These are phyloP conservation scores for Grifola frondosa DNA, from an alignment of 1,284 basidiomycete species.

Conservation along the genomic window DNA sequence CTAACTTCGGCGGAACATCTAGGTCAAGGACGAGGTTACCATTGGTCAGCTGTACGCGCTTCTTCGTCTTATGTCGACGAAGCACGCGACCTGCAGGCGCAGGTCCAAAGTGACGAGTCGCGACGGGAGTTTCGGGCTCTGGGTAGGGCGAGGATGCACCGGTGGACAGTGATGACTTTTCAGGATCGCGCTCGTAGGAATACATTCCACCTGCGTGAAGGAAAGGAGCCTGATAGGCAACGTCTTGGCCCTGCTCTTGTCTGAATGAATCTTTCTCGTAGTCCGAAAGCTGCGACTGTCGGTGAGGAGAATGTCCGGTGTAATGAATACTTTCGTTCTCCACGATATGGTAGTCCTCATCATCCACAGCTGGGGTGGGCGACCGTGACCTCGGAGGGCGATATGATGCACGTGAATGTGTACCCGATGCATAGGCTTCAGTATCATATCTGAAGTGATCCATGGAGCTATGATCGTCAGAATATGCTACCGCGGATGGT, in stretches of 20 bases:
- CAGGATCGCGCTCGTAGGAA: slow-evolving; percentile 17
- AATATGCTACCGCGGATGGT: slow-evolving; percentile 14
- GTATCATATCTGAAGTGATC: slow-evolving; percentile 47
- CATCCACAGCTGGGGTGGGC: slow-evolving; percentile 68
- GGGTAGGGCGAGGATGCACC: slow-evolving; percentile 16
- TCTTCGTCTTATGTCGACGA: slow-evolving; percentile 73
- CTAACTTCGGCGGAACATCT: slow-evolving; percentile 80
- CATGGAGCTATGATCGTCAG: slow-evolving; percentile 19
- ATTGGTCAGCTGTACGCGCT: slow-evolving; percentile 71
- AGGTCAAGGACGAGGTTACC: slow-evolving; percentile 88
- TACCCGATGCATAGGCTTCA: slow-evolving; percentile 66
- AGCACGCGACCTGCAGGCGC: slow-evolving; percentile 78
- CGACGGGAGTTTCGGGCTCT: slow-evolving; percentile 42
- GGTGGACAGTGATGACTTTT: slow-evolving; percentile 25
- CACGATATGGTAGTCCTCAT: slow-evolving; percentile 64
- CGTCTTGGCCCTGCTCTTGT: slow-evolving; percentile 8
- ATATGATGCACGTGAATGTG: slow-evolving; percentile 48
- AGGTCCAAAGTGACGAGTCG: slow-evolving; percentile 84
- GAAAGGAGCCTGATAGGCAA: slow-evolving; percentile 1
- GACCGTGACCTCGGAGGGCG: slow-evolving; percentile 62
- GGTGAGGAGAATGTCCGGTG: slow-evolving; percentile 38
- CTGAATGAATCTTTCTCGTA: slow-evolving; percentile 20
- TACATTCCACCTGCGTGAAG: not conserved
- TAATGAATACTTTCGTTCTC: slow-evolving; percentile 55
- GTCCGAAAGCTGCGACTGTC: slow-evolving; percentile 15